A percentile compares a stretch with the other conserved stretches of the same genome.
Evolutionary conservation across 805 yeast genomes (phyloP).

Genomic region (Kregervanrija delftensis): DNA sequence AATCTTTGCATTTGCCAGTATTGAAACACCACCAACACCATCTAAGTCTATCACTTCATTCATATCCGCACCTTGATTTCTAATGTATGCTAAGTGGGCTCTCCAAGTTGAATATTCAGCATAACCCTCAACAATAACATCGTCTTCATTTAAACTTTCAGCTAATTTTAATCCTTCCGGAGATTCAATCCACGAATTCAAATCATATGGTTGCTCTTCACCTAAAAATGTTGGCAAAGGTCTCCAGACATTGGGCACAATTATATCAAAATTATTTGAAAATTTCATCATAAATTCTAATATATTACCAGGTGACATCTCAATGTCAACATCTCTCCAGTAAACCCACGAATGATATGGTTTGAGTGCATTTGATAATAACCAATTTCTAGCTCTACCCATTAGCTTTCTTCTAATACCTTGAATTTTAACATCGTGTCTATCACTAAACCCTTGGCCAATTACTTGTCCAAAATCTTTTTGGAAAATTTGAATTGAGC

Average conservation of each 20-base stretch:
- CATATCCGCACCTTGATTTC: conserved; percentile 54
- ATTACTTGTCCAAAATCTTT: conserved; percentile 80
- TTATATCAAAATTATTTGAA: conserved; percentile 53
- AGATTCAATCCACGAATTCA: conserved; percentile 94
- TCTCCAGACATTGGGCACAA: conserved; percentile 92
- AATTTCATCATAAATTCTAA: conserved; percentile 67
- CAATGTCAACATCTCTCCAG: conserved; percentile 87
- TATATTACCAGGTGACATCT: conserved; percentile 71
- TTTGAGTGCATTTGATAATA: conserved; percentile 62
- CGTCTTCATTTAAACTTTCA: conserved; percentile 60
- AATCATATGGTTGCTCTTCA: conserved; percentile 88
- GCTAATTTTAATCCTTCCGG: conserved; percentile 69
- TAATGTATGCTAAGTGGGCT: conserved; percentile 68
- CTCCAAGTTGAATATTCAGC: conserved; percentile 85
- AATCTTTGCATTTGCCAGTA: conserved; percentile 64
- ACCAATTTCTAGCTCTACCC: conserved; percentile 87
- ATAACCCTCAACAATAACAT: conserved; percentile 83
- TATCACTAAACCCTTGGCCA: conserved; percentile 78
- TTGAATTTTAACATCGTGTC: conserved; percentile 81
- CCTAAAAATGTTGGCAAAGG: conserved; percentile 91
- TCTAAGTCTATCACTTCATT: conserved; percentile 64
- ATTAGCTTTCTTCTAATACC: conserved; percentile 77
- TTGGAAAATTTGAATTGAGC: conserved; percentile 72
- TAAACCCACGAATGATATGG: conserved; percentile 89
- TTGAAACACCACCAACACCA: conserved; percentile 86